These are phyloP conservation scores for Haematococcus lacustris DNA, from an alignment of 139 green algal species.

Conservation along the genomic window DNA sequence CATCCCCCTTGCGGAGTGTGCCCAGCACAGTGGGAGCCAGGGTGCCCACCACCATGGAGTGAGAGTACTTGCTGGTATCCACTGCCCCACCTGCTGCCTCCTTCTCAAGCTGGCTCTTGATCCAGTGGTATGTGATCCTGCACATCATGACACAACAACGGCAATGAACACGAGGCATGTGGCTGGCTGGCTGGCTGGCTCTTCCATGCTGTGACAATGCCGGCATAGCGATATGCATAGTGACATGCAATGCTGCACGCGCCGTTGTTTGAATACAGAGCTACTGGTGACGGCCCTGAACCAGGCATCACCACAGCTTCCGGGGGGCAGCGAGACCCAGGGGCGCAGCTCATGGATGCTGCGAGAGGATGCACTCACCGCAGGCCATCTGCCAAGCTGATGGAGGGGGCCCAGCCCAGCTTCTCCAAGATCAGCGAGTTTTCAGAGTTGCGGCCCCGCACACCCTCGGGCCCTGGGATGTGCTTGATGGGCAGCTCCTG, in stretches of 20 bases:
- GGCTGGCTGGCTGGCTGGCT: no score
- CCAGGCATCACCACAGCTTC: neutral
- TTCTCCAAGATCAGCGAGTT: slow-evolving; percentile 92
- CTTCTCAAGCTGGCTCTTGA: slow-evolving; percentile 67
- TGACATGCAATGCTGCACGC: no score
- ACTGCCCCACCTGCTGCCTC: slow-evolving; percentile 38
- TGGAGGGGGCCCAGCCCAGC: slow-evolving; percentile 92
- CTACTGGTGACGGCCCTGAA: neutral
- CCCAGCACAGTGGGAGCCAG: slow-evolving; percentile 82
- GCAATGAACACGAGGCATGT: no score
- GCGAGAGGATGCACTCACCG: slow-evolving; percentile 14
- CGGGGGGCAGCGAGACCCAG: no score
- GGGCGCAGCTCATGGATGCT: neutral
- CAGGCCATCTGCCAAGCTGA: slow-evolving; percentile 81
- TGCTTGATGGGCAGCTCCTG: slow-evolving; percentile 91
- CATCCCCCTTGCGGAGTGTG: slow-evolving; percentile 79
- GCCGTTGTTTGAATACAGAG: slow-evolving; percentile 35
- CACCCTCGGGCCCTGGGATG: slow-evolving; percentile 96
- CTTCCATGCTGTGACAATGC: no score
- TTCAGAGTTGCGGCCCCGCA: slow-evolving; percentile 94
- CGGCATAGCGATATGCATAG: no score
- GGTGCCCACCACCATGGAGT: slow-evolving; percentile 79
- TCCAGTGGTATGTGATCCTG: slow-evolving; percentile 78
- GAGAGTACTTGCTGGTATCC: slow-evolving; percentile 58
- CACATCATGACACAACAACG: no score